Evolutionary conservation across 2,329 filamentous ascomycete species (phyloP).

Genomic region (Lecanicillium sp.): DNA sequence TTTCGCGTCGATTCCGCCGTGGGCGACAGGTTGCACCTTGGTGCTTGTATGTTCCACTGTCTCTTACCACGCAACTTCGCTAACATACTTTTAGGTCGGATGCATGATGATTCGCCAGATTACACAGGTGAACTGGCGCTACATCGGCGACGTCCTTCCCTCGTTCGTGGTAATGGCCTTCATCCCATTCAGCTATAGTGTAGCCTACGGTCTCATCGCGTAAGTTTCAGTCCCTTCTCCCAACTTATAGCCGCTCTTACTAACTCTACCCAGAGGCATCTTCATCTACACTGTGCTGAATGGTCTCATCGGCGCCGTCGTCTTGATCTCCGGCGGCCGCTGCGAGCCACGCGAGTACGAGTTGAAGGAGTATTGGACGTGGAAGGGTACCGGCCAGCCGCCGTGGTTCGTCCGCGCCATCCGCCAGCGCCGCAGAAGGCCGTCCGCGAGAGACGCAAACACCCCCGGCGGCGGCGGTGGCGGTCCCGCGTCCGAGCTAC

Average conservation of each 20-base stretch:
- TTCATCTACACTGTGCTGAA: conserved; percentile 48
- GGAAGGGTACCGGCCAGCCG: conserved; percentile 41
- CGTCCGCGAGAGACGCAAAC: not conserved
- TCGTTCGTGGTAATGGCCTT: conserved; percentile 70
- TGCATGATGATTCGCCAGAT: conserved; percentile 74
- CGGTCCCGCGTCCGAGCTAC: not conserved
- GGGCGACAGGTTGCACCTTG: conserved; percentile 70
- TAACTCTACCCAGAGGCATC: conserved; percentile 38
- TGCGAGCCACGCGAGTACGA: conserved; percentile 47
- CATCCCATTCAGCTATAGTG: conserved; percentile 74
- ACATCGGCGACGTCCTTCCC: conserved; percentile 68
- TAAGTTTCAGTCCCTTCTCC: conserved; percentile 34
- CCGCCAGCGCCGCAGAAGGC: conserved; percentile 15
- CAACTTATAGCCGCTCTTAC: not conserved
- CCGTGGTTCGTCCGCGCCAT: conserved; percentile 42
- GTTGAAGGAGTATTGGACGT: conserved; percentile 51
- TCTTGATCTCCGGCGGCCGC: conserved; percentile 36
- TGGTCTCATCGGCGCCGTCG: conserved; percentile 39
- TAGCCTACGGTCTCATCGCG: conserved; percentile 71
- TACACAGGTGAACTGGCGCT: conserved; percentile 69
- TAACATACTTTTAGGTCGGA: conserved; percentile 48
- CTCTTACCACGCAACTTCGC: not conserved
- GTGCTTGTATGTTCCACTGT: conserved; percentile 48
- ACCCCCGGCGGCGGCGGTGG: not conserved
- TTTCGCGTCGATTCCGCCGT: conserved; percentile 70